Evolutionary conservation across 2,329 filamentous ascomycete genomes (phyloP).

Genomic region (Zymoseptoria crescenta): DNA sequence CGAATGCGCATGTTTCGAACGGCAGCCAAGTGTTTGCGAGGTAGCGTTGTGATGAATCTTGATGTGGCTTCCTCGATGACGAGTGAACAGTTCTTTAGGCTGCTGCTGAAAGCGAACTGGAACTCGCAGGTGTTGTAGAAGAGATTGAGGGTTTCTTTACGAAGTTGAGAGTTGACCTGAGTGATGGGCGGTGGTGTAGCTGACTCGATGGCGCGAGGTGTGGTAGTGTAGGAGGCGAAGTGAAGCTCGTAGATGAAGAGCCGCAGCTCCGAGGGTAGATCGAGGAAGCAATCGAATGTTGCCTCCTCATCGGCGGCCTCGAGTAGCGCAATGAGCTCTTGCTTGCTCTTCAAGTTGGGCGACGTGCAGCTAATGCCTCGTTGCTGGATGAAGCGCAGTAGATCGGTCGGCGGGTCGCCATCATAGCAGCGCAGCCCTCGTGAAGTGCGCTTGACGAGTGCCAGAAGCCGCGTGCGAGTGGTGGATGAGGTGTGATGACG

Average conservation of each 20-base stretch:
- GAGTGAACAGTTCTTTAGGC: background rate
- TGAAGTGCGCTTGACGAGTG: background rate
- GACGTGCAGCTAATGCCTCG: background rate
- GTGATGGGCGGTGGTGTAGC: background rate
- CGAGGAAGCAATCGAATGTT: background rate
- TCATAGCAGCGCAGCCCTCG: background rate
- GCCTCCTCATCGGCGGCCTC: slow-evolving; percentile 49
- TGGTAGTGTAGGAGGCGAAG: background rate
- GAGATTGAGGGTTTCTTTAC: background rate
- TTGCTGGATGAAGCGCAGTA: background rate
- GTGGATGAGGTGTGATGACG: background rate
- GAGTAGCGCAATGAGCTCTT: slow-evolving; percentile 21
- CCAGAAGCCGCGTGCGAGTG: background rate
- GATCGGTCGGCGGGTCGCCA: background rate
- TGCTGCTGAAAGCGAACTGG: background rate
- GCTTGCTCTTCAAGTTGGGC: background rate
- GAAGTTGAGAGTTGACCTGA: background rate
- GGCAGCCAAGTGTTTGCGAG: background rate
- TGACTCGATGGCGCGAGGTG: background rate
- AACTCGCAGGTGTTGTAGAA: background rate
- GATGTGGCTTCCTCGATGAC: background rate
- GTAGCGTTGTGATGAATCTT: background rate
- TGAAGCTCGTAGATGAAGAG: background rate
- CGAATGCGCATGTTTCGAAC: background rate
- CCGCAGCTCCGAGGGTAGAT: background rate